Percentiles rank a stretch among this genome's conserved stretches.
phyloP scores from a whole-genome alignment of 176 grass and related monocot genomes.

The Chrysopogon serrulatus region DNA sequence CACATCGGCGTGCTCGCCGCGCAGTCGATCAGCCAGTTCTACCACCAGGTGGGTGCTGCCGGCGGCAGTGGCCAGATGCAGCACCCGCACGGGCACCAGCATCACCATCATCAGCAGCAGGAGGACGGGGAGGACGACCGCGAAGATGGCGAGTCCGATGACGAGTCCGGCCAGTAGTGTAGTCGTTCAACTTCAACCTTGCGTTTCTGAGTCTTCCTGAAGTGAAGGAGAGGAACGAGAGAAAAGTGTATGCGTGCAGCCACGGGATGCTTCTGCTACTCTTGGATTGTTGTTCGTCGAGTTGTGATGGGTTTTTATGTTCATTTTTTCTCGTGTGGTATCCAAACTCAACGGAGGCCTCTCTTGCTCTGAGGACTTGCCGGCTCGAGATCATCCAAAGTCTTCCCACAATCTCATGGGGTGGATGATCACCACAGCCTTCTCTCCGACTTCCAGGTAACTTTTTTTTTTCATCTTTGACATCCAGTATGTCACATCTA shows the following conservation, averaged over 20 bases:
- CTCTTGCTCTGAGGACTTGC: slow-evolving; percentile 31
- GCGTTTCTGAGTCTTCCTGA: neutral
- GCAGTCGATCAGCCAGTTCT: slow-evolving; percentile 58
- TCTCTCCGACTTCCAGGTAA: slow-evolving; percentile 15
- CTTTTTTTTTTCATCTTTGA: neutral
- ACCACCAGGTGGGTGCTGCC: slow-evolving; percentile 48
- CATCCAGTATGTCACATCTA: neutral
- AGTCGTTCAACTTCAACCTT: neutral
- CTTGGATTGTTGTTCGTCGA: slow-evolving; percentile 37
- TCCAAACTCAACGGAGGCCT: slow-evolving; percentile 40
- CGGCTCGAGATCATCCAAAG: slow-evolving; percentile 38
- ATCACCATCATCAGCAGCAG: slow-evolving; percentile 53
- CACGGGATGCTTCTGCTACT: slow-evolving; percentile 38
- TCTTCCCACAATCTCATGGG: neutral
- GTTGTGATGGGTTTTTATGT: slow-evolving; percentile 48
- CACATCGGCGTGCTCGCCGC: slow-evolving; percentile 61
- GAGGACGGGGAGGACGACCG: slow-evolving; percentile 56
- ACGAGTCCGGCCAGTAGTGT: slow-evolving; percentile 58
- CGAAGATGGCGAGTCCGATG: slow-evolving; percentile 50
- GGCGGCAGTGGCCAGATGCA: slow-evolving; percentile 49
- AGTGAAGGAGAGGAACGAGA: slow-evolving; percentile 9
- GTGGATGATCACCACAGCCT: slow-evolving; percentile 16
- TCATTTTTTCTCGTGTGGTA: slow-evolving; percentile 41
- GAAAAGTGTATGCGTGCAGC: slow-evolving; percentile 31
- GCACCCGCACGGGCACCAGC: slow-evolving; percentile 37